phyloP scores from a whole-genome alignment of 23 red algal genomes.

The Gracilaria caudata region DNA sequence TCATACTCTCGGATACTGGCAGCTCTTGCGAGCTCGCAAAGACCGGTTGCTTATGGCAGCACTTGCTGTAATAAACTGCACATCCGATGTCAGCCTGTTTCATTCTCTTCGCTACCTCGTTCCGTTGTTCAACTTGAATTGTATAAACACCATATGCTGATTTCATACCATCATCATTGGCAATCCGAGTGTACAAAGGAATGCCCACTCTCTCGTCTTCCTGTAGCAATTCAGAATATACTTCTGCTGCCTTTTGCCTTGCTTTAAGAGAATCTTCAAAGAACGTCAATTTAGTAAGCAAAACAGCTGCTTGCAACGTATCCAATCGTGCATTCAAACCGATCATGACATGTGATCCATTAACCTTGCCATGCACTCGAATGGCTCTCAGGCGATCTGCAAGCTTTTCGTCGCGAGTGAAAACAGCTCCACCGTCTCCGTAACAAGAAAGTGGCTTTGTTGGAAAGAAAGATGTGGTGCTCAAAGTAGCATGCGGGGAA shows the following conservation, averaged over 20 bases:
- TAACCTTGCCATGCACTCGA: conserved; percentile 70
- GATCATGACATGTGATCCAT: conserved; percentile 42
- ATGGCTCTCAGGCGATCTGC: conserved; percentile 36
- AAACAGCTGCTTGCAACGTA: conserved; percentile 73
- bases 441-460: conserved; percentile 80
- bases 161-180: conserved; percentile 33
- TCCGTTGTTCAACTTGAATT: conserved; percentile 54
- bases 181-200: conserved; percentile 33
- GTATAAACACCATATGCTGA: conserved; percentile 79
- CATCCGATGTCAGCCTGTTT: conserved; percentile 48
- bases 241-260: conserved; percentile 32
- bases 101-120: conserved; percentile 48
- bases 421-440: conserved; percentile 87
- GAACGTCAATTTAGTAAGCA: conserved; percentile 55
- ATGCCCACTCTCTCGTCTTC: conserved; percentile 50
- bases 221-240: conserved; percentile 34
- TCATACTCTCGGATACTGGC: conserved; percentile 40
- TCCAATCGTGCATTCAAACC: conserved; percentile 76
- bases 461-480: conserved; percentile 78
- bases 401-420: conserved; percentile 60
- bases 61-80: conserved; percentile 64
- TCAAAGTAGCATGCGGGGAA: conserved; percentile 48
- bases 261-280: conserved; percentile 46
- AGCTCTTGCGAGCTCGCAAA: conserved; percentile 47
- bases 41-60: conserved; percentile 66